phyloP scores from a whole-genome alignment of 257 asterid genomes.

The Solanum clarkiae region DNA sequence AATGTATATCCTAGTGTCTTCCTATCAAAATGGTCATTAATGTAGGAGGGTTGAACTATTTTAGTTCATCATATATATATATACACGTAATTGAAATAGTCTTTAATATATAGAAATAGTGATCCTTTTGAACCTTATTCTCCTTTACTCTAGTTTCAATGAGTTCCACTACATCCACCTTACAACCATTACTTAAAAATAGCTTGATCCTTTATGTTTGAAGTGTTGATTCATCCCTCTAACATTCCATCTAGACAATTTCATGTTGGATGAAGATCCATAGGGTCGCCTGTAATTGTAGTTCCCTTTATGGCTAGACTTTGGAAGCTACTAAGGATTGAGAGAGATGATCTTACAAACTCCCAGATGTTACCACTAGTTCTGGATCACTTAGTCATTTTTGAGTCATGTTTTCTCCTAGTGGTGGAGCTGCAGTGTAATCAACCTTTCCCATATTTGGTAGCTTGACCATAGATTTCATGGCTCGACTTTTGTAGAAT shows the following conservation, averaged over 20 bases:
- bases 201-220: not conserved
- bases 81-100: no score
- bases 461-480: no score
- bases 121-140: no score
- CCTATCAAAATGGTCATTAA: no score
- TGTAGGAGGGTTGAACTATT: no score
- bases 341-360: not conserved
- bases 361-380: not conserved
- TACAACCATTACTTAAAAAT: no score
- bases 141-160: no score
- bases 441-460: no score
- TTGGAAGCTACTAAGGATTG: not conserved
- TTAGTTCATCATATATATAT: no score
- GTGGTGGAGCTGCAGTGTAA: not conserved
- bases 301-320: not conserved
- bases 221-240: not conserved
- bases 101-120: no score
- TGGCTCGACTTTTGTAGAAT: no score
- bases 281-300: not conserved
- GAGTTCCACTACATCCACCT: not conserved
- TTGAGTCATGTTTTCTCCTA: not conserved
- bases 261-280: not conserved
- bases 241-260: not conserved
- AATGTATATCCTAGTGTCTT: no score
- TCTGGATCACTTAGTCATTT: not conserved